These are phyloP conservation scores for Thelephora terrestris DNA, from an alignment of 1,284 basidiomycete genomes.

Conservation along the genomic window DNA sequence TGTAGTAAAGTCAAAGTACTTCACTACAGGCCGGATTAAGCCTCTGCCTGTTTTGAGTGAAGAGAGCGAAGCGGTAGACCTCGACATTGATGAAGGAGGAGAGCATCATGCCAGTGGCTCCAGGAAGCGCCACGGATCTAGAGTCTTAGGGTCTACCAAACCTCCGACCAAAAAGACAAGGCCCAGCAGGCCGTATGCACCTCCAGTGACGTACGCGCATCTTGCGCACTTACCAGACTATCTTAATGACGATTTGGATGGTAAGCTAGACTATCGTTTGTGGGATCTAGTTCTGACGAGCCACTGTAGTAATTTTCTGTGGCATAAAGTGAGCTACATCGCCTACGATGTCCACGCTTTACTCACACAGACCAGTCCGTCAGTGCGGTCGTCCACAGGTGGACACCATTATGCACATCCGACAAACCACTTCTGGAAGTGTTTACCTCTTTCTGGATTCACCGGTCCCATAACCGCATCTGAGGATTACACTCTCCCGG, in stretches of 20 bases:
- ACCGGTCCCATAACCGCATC: conserved; percentile 2
- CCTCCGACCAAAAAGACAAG: conserved; percentile 10
- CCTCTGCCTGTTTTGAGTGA: no score
- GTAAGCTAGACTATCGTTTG: conserved; percentile 20
- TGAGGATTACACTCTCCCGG: conserved; percentile 18
- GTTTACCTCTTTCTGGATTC: conserved; percentile 39
- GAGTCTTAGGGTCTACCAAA: neutral
- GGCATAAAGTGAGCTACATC: conserved; percentile 20
- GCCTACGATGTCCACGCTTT: neutral
- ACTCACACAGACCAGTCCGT: conserved; percentile 31
- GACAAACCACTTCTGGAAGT: conserved; percentile 61
- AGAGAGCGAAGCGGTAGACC: no score
- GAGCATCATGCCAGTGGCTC: no score
- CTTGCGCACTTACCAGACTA: conserved; percentile 28
- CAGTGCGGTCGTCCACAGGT: conserved; percentile 44
- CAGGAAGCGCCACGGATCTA: no score
- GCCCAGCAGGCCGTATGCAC: conserved; percentile 16
- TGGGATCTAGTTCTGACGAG: neutral
- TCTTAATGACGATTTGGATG: conserved; percentile 30
- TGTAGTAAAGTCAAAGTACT: no score
- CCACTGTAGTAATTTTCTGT: conserved; percentile 20
- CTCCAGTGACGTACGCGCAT: conserved; percentile 25
- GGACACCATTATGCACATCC: conserved; percentile 68
- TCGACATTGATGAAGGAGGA: no score
- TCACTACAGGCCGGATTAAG: no score